A percentile compares a stretch with the other conserved stretches of the same genome.
Conservation (phyloP, 2,329 filamentous ascomycete genomes). For the Dactylellina parvicollis region DNA sequence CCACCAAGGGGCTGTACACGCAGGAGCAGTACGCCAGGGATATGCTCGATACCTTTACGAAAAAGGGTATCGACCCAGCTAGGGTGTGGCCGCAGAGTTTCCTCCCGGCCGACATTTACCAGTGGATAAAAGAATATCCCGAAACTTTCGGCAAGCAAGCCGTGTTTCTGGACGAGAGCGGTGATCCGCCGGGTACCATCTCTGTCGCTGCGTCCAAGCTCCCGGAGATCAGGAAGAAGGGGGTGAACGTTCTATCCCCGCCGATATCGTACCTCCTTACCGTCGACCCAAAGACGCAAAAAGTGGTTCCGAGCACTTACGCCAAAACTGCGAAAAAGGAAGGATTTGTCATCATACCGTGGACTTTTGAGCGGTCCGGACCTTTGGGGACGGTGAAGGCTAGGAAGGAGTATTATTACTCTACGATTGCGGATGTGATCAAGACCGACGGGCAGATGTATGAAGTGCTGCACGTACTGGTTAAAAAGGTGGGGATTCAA, state of each 20-base stretch:
- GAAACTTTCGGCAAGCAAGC: conserved; percentile 69
- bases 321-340: conserved; percentile 70
- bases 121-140: conserved; percentile 73
- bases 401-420: conserved; percentile 68
- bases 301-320: conserved; percentile 72
- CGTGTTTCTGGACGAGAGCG: conserved; percentile 72
- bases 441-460: conserved; percentile 74
- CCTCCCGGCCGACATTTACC: conserved; percentile 71
- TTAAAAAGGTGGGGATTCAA: conserved; percentile 69
- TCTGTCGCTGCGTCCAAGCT: conserved; percentile 69
- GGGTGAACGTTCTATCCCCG: conserved; percentile 72
- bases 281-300: conserved; percentile 63
- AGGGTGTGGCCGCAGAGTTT: conserved; percentile 74
- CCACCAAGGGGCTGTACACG: conserved; percentile 67
- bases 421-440: conserved; percentile 67
- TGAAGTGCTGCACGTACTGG: conserved; percentile 72
- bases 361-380: conserved; percentile 74
- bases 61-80: conserved; percentile 66
- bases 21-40: conserved; percentile 73
- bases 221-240: conserved; percentile 67
- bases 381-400: conserved; percentile 67
- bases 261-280: conserved; percentile 72
- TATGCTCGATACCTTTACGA: conserved; percentile 70
- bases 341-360: conserved; percentile 73
- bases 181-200: conserved; percentile 67